Evolutionary conservation across 768 basidiomycete genomes (phyloP), one percentile per base, ranked within the genome.

Genomic region (Boletus sp.): DNA sequence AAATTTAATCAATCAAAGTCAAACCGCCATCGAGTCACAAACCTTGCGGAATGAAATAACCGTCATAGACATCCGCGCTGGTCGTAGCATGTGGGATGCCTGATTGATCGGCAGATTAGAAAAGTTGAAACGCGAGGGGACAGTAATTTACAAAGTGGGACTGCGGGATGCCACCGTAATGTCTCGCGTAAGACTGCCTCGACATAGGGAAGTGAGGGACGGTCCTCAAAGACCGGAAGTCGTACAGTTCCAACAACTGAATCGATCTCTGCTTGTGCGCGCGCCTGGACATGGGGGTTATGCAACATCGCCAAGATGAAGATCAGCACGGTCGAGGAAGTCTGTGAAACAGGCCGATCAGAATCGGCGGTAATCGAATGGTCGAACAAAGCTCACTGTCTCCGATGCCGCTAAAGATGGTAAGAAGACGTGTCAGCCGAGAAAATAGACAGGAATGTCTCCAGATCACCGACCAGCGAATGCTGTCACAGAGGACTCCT

Each of bases 21-120:
- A 19, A 9, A 27, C 8, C 9, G 17, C 9, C 4, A 14, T n/a
- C 7, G 11, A 11, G 29, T 34, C 30, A 64, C 67, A 7, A 15
- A 67, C 83, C 84, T 62, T 76, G 73, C 1, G 84, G 84, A 48
- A 86, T 85, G 21, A 79, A 67, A 56, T 80, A 80, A n/a, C 77
- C 75, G 30, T 69, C 62, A 51, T 79, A 80, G 13, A 72, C 53
- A 37, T 80, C 79, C 41, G 75, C 70, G 23, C 64, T 63, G 1
- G 75, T 75, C 7, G 69, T 51, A 2, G 63, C 59, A 41, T 75
- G 75, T 2, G 74, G 70, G 21, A 75, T 46, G 15, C 68, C 72
- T 68, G 49, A 17, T 45, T 9, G 25, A 21, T 42, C 8, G 13
- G 27, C 5, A 17, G n/a, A n/a, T 57, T 5, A 58, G 34, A 32